These are phyloP conservation scores for Cercospora janseana DNA, from an alignment of 2,329 filamentous ascomycete species.

Conservation along the genomic window DNA sequence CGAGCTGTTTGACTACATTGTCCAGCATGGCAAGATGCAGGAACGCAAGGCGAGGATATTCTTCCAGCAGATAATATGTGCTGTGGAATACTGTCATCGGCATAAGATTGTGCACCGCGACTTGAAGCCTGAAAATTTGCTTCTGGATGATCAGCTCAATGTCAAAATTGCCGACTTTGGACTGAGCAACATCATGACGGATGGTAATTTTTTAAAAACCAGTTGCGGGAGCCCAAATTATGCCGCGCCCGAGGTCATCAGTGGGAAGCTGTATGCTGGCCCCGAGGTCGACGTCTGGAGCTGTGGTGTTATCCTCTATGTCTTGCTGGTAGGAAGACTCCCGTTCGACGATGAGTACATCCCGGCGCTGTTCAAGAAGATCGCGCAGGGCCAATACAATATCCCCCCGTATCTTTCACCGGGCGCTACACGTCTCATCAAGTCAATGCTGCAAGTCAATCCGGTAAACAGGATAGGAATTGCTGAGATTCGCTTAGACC, in stretches of 20 bases:
- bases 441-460: conserved; percentile 92
- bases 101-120: conserved; percentile 99
- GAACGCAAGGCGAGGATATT: conserved; percentile 93
- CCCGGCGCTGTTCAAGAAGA: conserved; percentile 95
- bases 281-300: conserved; percentile 99
- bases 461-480: conserved; percentile 93
- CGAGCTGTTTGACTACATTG: conserved; percentile 97
- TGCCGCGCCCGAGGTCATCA: conserved; percentile 95
- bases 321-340: conserved; percentile 64
- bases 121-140: conserved; percentile 92
- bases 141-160: conserved; percentile 92
- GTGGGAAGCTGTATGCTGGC: conserved; percentile 93
- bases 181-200: conserved; percentile 99
- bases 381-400: conserved; percentile 88
- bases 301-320: conserved; percentile 65
- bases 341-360: conserved; percentile 99
- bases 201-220: conserved; percentile 97
- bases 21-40: conserved; percentile 85
- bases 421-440: conserved; percentile 78
- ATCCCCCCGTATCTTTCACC: conserved; percentile 87
- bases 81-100: conserved; percentile 96
- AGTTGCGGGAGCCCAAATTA: conserved; percentile 98
- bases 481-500: conserved; percentile 85
- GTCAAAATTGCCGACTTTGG: conserved; percentile 99
- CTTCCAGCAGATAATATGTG: conserved; percentile 98